Conservation (phyloP, 2,329 filamentous ascomycete genomes). For the Chalara sp. region DNA sequence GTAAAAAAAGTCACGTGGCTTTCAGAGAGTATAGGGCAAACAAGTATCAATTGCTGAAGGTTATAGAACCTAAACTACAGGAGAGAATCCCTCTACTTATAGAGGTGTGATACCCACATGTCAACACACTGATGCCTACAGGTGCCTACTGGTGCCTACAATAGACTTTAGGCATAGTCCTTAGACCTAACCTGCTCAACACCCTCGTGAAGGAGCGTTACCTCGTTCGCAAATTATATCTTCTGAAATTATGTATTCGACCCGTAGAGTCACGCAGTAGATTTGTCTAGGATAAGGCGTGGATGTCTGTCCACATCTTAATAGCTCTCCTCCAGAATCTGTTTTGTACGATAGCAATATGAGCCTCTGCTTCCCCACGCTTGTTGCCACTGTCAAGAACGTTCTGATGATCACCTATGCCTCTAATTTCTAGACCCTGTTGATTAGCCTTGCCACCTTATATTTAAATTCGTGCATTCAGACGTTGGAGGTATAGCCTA, state of each 20-base stretch:
- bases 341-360: slow-evolving; percentile 14
- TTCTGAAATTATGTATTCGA: background rate
- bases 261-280: background rate
- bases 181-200: too few species aligned
- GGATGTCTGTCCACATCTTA: slow-evolving; percentile 4
- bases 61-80: too few species aligned
- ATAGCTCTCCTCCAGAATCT: slow-evolving; percentile 15
- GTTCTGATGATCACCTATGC: slow-evolving; percentile 19
- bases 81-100: too few species aligned
- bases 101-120: too few species aligned
- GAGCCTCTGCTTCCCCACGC: slow-evolving; percentile 21
- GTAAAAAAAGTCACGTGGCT: too few species aligned
- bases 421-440: slow-evolving; percentile 20
- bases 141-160: too few species aligned
- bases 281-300: slow-evolving; percentile 21
- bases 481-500: slow-evolving; percentile 22
- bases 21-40: too few species aligned
- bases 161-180: too few species aligned
- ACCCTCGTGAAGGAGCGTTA: background rate
- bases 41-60: too few species aligned
- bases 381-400: slow-evolving; percentile 21
- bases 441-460: slow-evolving; percentile 4
- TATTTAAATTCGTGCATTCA: slow-evolving; percentile 18
- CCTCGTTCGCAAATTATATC: slow-evolving; percentile 1
- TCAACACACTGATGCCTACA: too few species aligned